Evolutionary conservation across 1,139 yeast genomes (phyloP), one percentile per base, ranked within the genome.

Genomic region (Debaryomycetaceae sp.): DNA sequence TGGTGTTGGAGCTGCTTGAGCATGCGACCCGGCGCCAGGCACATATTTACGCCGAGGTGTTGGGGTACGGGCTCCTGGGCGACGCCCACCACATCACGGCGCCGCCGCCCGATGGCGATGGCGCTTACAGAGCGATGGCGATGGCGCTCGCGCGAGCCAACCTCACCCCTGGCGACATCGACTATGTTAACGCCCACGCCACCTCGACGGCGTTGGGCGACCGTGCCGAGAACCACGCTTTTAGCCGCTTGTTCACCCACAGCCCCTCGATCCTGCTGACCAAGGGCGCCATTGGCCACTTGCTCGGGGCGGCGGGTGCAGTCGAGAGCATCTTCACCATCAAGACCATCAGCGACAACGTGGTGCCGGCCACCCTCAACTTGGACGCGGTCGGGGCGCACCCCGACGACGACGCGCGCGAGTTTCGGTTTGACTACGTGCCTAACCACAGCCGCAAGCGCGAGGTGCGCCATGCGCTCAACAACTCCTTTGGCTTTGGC

Each of bases 401-500:
- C 27, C 58, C 53, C 13, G 72, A 58, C 12, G 70, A 63, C 31
- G 61, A 58, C 11, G 34, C 44, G 0, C 62, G 49, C 1, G 65
- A 62, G 26, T 78, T 77, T 44, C 47, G 48, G 13, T 71, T 84
- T 42, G 79, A 83, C 46, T 82, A 81, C 44, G 81, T 85, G 4
- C 71, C 77, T 0, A 59, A 71, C 20, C 41, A 47, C 5, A 61
- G 80, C 4, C 65, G 60, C 37, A 35, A 53, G 12, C 60, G 55
- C 23, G 46, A 52, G 3, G 50, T 84, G 7, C 48, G 68, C 5
- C 68, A 72, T 42, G 96, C 91, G 0, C 43, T 93, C 44, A 77
- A 88, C 34, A 93, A 93, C 51, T 85, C 96, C 43, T 91, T 93
- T 61, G 99, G 98, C 1, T 91, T 93, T 61, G 99, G 99, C 6